phyloP scores from a whole-genome alignment of 176 grass and related monocot species.

The Eremochloa ophiuroides region DNA sequence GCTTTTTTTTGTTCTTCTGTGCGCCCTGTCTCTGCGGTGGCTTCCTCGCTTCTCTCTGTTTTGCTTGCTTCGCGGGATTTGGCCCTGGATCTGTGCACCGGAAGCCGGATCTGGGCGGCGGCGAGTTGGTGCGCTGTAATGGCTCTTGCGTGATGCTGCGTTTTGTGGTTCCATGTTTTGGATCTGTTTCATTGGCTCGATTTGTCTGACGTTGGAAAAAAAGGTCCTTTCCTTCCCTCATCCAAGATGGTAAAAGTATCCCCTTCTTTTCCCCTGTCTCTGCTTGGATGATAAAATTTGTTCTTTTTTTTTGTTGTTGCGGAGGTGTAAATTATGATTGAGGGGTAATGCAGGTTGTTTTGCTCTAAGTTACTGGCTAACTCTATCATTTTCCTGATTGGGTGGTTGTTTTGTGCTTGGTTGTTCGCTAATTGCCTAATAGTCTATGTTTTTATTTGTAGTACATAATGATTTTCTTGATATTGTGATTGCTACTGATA shows the following conservation, averaged over 20 bases:
- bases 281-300: background rate
- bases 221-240: background rate
- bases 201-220: constrained; percentile 16
- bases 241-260: background rate
- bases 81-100: constrained; percentile 32
- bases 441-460: background rate
- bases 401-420: background rate
- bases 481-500: background rate
- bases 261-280: background rate
- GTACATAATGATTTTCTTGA: background rate
- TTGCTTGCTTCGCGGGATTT: constrained; percentile 25
- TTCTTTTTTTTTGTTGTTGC: background rate
- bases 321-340: background rate
- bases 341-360: constrained; percentile 3
- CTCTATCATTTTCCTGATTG: background rate
- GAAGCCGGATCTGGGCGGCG: constrained; percentile 31
- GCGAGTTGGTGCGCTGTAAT: background rate
- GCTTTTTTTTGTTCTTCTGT: background rate
- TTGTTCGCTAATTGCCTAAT: background rate
- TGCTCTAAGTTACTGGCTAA: background rate
- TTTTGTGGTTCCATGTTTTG: background rate
- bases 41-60: background rate
- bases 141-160: background rate
- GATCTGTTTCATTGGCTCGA: constrained; percentile 20
- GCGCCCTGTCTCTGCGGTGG: background rate